These are phyloP conservation scores for Aspergillus sp. DNA, from an alignment of 2,329 filamentous ascomycete genomes.

Conservation along the genomic window DNA sequence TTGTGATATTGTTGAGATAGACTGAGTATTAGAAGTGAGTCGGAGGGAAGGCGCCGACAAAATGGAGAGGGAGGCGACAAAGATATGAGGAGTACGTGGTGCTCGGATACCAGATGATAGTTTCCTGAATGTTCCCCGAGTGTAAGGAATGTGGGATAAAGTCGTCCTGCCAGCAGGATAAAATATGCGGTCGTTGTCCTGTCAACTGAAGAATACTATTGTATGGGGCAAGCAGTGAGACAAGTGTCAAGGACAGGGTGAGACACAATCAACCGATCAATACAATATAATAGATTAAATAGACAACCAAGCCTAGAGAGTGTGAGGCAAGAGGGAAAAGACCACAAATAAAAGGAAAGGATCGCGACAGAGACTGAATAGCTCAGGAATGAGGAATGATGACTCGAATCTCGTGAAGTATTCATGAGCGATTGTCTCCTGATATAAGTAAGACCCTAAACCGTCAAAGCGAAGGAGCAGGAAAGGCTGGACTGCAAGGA, in stretches of 20 bases:
- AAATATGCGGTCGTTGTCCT: conserved; percentile 18
- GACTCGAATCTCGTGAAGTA: conserved; percentile 14
- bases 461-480: conserved; percentile 1
- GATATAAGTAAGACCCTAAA: conserved; percentile 16
- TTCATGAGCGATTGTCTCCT: conserved; percentile 14
- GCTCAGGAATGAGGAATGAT: conserved; percentile 16
- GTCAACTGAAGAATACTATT: conserved; percentile 14
- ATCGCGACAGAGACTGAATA: conserved; percentile 17
- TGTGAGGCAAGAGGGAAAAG: conserved; percentile 16
- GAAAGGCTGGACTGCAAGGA: conserved; percentile 17
- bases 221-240: conserved; percentile 13
- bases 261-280: conserved; percentile 8
- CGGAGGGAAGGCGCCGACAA: background rate
- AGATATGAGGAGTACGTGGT: conserved; percentile 5
- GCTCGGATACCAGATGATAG: background rate
- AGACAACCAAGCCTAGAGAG: conserved; percentile 15
- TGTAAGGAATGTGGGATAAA: conserved; percentile 18
- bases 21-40: background rate
- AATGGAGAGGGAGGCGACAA: conserved; percentile 5
- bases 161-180: conserved; percentile 33
- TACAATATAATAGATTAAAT: conserved; percentile 5
- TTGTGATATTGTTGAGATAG: conserved; percentile 2
- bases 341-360: conserved; percentile 19
- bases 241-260: conserved; percentile 12
- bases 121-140: conserved; percentile 5